Conservation (phyloP, 306 rosid genomes). For the Psophocarpus tetragonolobus region DNA sequence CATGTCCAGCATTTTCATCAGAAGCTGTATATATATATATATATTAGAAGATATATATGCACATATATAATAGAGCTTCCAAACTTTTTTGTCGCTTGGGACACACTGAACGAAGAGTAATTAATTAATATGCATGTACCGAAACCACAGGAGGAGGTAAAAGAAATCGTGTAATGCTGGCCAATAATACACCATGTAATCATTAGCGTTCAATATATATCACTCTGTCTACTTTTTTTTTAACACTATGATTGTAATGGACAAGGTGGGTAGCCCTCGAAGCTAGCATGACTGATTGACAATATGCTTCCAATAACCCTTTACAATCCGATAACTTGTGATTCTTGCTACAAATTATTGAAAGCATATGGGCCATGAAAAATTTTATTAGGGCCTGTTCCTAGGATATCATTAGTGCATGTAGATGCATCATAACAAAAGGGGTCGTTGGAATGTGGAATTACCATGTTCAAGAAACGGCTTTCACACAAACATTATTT, state of each 20-base stretch:
- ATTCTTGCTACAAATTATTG: background rate
- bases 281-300: conserved; percentile 18
- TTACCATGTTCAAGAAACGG: background rate
- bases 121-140: background rate
- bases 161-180: conserved; percentile 5
- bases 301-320: background rate
- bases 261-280: conserved; percentile 26
- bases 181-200: conserved; percentile 18
- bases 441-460: background rate
- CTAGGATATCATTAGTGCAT: background rate
- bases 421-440: background rate
- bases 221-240: conserved; percentile 26
- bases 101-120: background rate
- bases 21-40: background rate
- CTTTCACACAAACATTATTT: background rate
- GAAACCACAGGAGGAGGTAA: background rate
- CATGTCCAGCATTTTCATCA: background rate
- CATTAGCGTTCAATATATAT: conserved; percentile 10
- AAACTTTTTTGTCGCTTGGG: background rate
- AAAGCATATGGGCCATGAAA: background rate
- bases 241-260: conserved; percentile 35
- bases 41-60: too few relatives aligned
- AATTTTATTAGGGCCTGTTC: background rate
- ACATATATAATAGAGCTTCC: too few relatives aligned
- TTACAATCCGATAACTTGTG: background rate